Evolutionary conservation across 2,329 filamentous ascomycete genomes (phyloP), one percentile per base, ranked within the genome.

Genomic region (Colletotrichum horii): DNA sequence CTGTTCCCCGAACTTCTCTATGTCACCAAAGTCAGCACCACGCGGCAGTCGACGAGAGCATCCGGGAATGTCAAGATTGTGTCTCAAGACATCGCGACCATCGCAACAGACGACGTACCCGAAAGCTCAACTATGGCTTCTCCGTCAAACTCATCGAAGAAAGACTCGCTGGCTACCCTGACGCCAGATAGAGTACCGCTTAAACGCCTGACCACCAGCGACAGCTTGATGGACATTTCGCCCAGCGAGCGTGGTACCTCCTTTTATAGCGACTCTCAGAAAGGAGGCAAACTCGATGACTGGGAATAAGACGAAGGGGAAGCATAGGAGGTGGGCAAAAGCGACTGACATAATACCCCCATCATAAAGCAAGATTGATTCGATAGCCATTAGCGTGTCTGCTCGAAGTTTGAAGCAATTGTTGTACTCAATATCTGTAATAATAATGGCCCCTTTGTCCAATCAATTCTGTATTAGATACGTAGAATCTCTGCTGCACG

Each of bases 111-210:
- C 28, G 74, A 75, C 15, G 3, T 56, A 0, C 32, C 70, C 26
- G 70, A 38, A 3, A 19, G 64, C 26, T 73, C 64, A 6, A 34
- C 64, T 3, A n/a, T 61, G 5, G 11, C 19, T 4, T 16, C 26
- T 16, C 14, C 69, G n/a, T 22, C 43, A 48, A 48, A 12, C 6
- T 3, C 43, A 5, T 48, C 43, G 9, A 79, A 77, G 12, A 79
- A 80, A 28, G 77, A 77, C 24, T 77, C 82, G 4, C 78, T 82
- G 14, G 80, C 77, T 15, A 80, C 70, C 7, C 75, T 80, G 77
- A 81, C 79, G 30, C 79, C 80, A 3, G 74, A 74, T 5, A 22
- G 64, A 0, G 28, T 75, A 8, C 74, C 74, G 6, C 30, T 75
- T 3, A 62, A 36, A 19, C 62, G 74, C 3, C 34, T 75, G 1